phyloP scores from a whole-genome alignment of 768 basidiomycete species.

The Tulasnella sp. region DNA sequence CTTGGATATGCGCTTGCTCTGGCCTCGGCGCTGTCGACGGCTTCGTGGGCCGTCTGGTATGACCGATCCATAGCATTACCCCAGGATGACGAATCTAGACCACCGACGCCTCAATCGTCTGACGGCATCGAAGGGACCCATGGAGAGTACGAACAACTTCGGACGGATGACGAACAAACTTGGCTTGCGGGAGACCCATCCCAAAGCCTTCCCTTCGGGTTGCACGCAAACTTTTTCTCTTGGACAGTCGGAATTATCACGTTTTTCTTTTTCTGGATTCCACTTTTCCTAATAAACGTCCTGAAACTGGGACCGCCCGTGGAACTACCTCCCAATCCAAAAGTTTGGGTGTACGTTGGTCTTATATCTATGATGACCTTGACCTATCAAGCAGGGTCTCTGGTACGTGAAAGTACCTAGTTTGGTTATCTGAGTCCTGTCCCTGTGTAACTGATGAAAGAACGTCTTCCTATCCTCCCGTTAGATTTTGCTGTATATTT shows the following conservation, averaged over 20 bases:
- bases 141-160: not conserved
- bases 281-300: not conserved
- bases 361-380: constrained; percentile 69
- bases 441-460: not conserved
- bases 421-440: constrained; percentile 2
- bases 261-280: constrained; percentile 17
- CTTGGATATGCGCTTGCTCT: constrained; percentile 66
- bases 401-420: constrained; percentile 44
- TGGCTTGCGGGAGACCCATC: constrained; percentile 17
- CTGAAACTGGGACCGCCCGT: constrained; percentile 35
- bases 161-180: not conserved
- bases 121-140: not conserved
- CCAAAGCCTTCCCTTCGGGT: constrained; percentile 30
- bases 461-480: not conserved
- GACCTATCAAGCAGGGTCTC: constrained; percentile 75
- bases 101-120: not conserved
- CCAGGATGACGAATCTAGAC: not conserved
- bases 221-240: constrained; percentile 21
- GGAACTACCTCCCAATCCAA: constrained; percentile 46
- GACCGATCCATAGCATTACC: constrained; percentile 62
- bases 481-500: constrained; percentile 71
- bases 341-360: constrained; percentile 45
- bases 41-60: constrained; percentile 76
- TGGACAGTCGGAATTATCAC: constrained; percentile 14
- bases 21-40: constrained; percentile 60